Percentiles rank a stretch among this genome's conserved stretches.
These are phyloP conservation scores for Ogataea chonburiensis DNA, from an alignment of 805 yeast genomes.

Conservation along the genomic window DNA sequence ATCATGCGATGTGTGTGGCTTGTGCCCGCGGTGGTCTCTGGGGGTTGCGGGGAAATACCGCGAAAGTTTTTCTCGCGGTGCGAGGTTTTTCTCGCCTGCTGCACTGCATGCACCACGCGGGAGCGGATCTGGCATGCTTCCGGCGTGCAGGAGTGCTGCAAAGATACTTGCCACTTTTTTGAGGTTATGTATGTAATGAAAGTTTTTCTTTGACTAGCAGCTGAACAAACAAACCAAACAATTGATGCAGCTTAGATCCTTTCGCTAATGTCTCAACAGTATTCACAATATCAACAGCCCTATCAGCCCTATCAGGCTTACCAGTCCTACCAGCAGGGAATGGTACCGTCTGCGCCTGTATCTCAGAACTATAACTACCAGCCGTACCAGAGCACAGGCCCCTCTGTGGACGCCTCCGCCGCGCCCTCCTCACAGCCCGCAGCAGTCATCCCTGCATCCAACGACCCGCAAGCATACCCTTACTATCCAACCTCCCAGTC, in stretches of 20 bases:
- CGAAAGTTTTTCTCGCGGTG: background rate
- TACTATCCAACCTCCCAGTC: slow-evolving; percentile 18
- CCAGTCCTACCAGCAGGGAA: slow-evolving; percentile 12
- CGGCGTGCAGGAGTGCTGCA: slow-evolving; percentile 15
- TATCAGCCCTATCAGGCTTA: slow-evolving; percentile 15
- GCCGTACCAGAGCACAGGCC: slow-evolving; percentile 11
- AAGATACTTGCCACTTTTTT: slow-evolving; percentile 8
- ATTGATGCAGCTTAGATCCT: slow-evolving; percentile 8
- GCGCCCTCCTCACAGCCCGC: slow-evolving; percentile 10
- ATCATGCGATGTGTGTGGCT: no score
- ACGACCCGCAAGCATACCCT: slow-evolving; percentile 13
- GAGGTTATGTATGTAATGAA: slow-evolving; percentile 11
- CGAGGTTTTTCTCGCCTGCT: background rate
- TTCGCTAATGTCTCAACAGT: slow-evolving; percentile 16
- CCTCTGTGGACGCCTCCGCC: slow-evolving; percentile 4
- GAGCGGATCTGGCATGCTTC: slow-evolving; percentile 12
- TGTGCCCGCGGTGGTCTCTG: slow-evolving; percentile 1
- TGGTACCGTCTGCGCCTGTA: slow-evolving; percentile 8
- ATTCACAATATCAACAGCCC: slow-evolving; percentile 15
- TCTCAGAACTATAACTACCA: slow-evolving; percentile 8
- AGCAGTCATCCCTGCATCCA: slow-evolving; percentile 11
- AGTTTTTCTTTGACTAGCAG: slow-evolving; percentile 9
- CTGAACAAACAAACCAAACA: slow-evolving; percentile 1
- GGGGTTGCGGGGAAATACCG: no score
- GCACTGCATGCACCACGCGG: slow-evolving; percentile 15